Evolutionary conservation across 345 rosid species (phyloP).

Genomic region (Diplotaxis tenuifolia): DNA sequence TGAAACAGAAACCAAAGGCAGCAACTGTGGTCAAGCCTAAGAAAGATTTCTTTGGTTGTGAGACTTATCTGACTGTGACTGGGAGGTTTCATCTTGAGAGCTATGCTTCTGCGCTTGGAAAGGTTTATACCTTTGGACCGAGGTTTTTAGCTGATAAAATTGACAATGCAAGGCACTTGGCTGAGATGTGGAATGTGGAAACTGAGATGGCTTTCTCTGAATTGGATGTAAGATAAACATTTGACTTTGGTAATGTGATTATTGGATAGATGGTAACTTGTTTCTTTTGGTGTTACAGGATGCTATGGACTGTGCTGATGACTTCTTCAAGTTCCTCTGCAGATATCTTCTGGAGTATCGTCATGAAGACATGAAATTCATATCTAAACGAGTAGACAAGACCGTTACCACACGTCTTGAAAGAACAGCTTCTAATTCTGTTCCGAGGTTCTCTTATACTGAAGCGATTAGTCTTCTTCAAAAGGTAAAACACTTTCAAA

Average conservation of each 20-base stretch:
- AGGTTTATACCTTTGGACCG: slow-evolving; percentile 89
- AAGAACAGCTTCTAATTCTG: slow-evolving; percentile 43
- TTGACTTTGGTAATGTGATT: neutral
- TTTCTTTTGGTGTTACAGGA: slow-evolving; percentile 48
- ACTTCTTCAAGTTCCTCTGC: slow-evolving; percentile 67
- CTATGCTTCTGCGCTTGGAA: slow-evolving; percentile 84
- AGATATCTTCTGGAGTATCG: slow-evolving; percentile 68
- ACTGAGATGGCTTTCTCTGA: slow-evolving; percentile 76
- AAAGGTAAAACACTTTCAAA: slow-evolving; percentile 44
- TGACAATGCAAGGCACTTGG: slow-evolving; percentile 48
- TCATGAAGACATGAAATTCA: slow-evolving; percentile 59
- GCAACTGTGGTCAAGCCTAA: slow-evolving; percentile 37
- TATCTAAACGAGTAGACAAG: slow-evolving; percentile 58
- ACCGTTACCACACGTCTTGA: slow-evolving; percentile 51
- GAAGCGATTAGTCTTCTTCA: slow-evolving; percentile 58
- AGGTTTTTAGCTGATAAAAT: slow-evolving; percentile 62
- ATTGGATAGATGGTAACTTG: neutral
- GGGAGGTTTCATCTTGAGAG: slow-evolving; percentile 89
- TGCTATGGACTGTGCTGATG: slow-evolving; percentile 77
- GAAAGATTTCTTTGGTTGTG: slow-evolving; percentile 58
- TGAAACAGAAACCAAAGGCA: slow-evolving; percentile 43
- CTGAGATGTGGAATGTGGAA: slow-evolving; percentile 88
- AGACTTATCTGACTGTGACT: slow-evolving; percentile 57
- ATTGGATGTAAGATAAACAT: slow-evolving; percentile 54
- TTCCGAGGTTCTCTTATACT: slow-evolving; percentile 53